phyloP scores from a whole-genome alignment of 768 basidiomycete genomes.

The Termitomyces eurrhizus region DNA sequence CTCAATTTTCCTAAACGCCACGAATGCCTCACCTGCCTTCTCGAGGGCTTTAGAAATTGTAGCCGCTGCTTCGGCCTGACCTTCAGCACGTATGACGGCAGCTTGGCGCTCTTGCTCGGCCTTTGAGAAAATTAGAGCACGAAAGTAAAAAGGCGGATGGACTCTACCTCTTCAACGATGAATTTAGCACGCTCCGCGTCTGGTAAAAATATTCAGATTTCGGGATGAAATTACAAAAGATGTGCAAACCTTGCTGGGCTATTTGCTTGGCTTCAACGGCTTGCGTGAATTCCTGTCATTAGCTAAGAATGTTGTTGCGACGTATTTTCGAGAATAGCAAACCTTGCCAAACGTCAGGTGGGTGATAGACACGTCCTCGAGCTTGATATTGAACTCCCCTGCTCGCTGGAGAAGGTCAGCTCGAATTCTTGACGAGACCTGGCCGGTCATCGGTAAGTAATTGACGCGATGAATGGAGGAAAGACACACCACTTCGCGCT shows the following conservation, averaged over 20 bases:
- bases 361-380: conserved; percentile 98
- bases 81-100: conserved; percentile 95
- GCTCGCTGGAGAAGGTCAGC: conserved; percentile 91
- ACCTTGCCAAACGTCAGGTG: conserved; percentile 88
- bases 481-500: conserved; percentile 86
- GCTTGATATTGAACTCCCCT: conserved; percentile 90
- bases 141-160: neutral
- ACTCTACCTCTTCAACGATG: conserved; percentile 89
- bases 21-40: conserved; percentile 94
- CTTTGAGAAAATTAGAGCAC: conserved; percentile 34
- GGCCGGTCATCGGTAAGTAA: neutral
- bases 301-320: neutral
- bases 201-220: conserved; percentile 24
- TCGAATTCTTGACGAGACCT: conserved; percentile 91
- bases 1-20: conserved; percentile 94
- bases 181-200: conserved; percentile 99
- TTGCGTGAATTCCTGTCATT: conserved; percentile 79
- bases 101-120: conserved; percentile 99
- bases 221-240: neutral
- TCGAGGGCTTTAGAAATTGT: conserved; percentile 90
- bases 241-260: conserved; percentile 86
- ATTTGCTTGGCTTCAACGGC: conserved; percentile 99
- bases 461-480: neutral
- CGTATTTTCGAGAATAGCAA: conserved; percentile 13
- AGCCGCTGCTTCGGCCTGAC: conserved; percentile 94